A percentile compares a stretch with the other conserved stretches of the same genome.
Evolutionary conservation across 1,139 yeast species (phyloP).

Genomic region (Pichia terricola): DNA sequence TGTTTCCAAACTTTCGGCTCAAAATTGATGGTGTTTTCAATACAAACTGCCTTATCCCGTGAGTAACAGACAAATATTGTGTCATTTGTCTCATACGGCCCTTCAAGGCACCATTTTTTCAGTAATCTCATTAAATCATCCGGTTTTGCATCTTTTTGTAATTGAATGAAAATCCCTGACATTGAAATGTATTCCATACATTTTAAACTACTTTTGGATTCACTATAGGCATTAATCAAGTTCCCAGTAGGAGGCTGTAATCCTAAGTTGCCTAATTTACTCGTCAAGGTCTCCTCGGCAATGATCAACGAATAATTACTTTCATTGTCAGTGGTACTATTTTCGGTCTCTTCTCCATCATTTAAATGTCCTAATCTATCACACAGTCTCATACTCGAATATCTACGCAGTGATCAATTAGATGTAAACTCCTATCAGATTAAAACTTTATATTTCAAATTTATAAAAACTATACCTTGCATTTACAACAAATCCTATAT

Average conservation of each 20-base stretch:
- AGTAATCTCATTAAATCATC: slow-evolving; percentile 7
- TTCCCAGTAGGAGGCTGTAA: background rate
- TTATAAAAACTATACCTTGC: too few relatives aligned
- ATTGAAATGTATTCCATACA: background rate
- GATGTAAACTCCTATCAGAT: too few relatives aligned
- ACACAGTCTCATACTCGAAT: background rate
- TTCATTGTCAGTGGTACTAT: background rate
- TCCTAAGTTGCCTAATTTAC: background rate
- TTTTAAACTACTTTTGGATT: background rate
- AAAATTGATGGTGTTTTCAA: slow-evolving; percentile 1
- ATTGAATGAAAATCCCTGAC: background rate
- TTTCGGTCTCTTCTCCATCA: background rate
- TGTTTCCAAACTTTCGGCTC: slow-evolving; percentile 4
- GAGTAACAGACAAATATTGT: background rate
- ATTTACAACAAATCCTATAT: too few relatives aligned
- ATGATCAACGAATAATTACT: background rate
- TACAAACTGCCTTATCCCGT: background rate
- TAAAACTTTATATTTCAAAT: too few relatives aligned
- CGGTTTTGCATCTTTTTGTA: background rate
- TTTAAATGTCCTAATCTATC: background rate
- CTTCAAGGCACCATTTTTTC: slow-evolving; percentile 10
- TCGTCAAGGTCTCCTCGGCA: background rate
- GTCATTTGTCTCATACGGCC: slow-evolving; percentile 4
- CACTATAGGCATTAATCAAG: background rate
- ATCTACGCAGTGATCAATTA: too few relatives aligned